Conservation (phyloP, 257 asterid genomes). For the Buddleja alternifolia region DNA sequence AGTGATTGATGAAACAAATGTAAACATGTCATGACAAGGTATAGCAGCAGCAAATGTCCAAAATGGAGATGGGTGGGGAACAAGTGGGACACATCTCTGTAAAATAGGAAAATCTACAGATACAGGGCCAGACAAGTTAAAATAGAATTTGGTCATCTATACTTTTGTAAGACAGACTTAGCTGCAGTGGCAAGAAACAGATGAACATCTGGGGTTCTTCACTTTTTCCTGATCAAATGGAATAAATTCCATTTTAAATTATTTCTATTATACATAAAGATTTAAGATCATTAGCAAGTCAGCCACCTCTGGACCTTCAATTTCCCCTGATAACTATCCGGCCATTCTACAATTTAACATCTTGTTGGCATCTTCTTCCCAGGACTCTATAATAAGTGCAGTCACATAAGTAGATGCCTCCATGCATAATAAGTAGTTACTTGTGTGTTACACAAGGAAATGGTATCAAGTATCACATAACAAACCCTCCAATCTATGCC, state of each 20-base stretch:
- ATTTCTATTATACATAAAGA: neutral
- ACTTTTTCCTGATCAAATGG: neutral
- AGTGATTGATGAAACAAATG: neutral
- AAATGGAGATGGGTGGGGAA: constrained; percentile 20
- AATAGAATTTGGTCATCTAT: constrained; percentile 2
- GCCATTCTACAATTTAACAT: constrained; percentile 19
- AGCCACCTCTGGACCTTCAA: constrained; percentile 20
- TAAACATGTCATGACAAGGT: constrained; percentile 10
- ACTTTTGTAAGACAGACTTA: neutral
- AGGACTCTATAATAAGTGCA: constrained; percentile 16
- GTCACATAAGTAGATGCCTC: neutral
- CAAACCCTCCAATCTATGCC: constrained; percentile 12
- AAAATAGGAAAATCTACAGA: neutral
- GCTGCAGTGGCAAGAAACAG: constrained; percentile 12
- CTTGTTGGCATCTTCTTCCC: constrained; percentile 23
- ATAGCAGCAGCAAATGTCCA: constrained; percentile 15
- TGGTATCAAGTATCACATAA: constrained; percentile 3
- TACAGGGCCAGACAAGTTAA: neutral
- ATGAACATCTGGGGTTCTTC: constrained; percentile 24
- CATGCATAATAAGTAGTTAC: constrained; percentile 6
- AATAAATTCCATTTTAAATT: constrained; percentile 11
- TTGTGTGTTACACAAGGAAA: constrained; percentile 12
- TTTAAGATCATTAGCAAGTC: constrained; percentile 11
- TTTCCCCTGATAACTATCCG: neutral
- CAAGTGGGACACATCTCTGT: constrained; percentile 1